These are phyloP conservation scores for Alternaria gaisen DNA, from an alignment of 2,329 filamentous ascomycete genomes.

Conservation along the genomic window DNA sequence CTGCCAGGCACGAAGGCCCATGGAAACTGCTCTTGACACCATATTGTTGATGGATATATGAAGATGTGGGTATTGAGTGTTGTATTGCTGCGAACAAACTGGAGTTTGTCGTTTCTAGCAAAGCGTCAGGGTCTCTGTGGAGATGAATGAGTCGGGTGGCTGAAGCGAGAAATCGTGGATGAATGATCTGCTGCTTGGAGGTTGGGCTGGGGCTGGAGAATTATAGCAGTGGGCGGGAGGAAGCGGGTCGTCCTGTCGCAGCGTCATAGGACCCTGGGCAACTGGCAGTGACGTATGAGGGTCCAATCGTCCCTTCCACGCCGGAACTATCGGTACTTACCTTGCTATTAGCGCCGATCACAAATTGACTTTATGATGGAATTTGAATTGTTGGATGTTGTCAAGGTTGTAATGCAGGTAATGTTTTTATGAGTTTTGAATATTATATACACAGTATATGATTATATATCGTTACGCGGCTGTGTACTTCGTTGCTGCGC, in stretches of 20 bases:
- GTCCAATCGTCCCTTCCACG: slow-evolving; percentile 16
- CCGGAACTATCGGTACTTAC: slow-evolving; percentile 22
- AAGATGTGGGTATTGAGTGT: slow-evolving; percentile 5
- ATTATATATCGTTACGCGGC: slow-evolving; percentile 24
- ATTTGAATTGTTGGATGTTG: not conserved
- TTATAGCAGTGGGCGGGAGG: slow-evolving; percentile 31
- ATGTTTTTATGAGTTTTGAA: not conserved
- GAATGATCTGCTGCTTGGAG: slow-evolving; percentile 8
- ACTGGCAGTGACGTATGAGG: slow-evolving; percentile 14
- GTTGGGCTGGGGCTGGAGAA: slow-evolving; percentile 13
- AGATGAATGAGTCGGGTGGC: slow-evolving; percentile 6
- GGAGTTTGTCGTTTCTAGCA: slow-evolving; percentile 10
- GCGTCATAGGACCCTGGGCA: slow-evolving; percentile 36
- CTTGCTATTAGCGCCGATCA: slow-evolving; percentile 17
- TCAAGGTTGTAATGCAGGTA: not conserved
- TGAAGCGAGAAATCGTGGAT: slow-evolving; percentile 8
- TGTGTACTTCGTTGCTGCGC: slow-evolving; percentile 22
- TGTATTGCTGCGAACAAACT: slow-evolving; percentile 9
- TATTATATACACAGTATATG: not conserved
- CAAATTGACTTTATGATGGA: not conserved
- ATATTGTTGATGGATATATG: slow-evolving; percentile 38
- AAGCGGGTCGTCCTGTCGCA: slow-evolving; percentile 23
- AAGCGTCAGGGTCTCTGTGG: slow-evolving; percentile 22
- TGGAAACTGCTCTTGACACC: slow-evolving; percentile 52
- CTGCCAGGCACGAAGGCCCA: slow-evolving; percentile 54